phyloP scores from a whole-genome alignment of 192 early-diverging fungal species.

The Coemansia sp. region DNA sequence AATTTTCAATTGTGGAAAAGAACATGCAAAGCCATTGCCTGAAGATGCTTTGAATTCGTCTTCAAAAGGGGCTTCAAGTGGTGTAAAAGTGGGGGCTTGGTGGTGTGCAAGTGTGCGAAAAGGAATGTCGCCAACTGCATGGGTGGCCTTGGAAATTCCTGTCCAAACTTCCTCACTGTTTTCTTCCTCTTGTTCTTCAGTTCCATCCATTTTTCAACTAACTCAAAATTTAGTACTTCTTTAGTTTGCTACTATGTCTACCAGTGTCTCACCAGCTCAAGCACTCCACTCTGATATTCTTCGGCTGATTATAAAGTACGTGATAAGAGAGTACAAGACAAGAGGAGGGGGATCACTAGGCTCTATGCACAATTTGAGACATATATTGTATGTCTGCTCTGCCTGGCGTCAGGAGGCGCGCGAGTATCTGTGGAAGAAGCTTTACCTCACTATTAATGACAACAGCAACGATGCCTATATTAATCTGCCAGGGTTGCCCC shows the following conservation, averaged over 20 bases:
- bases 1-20: too few relatives aligned
- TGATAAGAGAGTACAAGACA: neutral
- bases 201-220: neutral
- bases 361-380: neutral
- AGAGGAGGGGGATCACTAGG: too few relatives aligned
- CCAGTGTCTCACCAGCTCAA: neutral
- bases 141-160: neutral
- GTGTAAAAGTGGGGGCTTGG: too few relatives aligned
- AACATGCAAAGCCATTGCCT: too few relatives aligned
- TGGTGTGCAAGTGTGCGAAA: too few relatives aligned
- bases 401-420: neutral
- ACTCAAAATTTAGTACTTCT: neutral
- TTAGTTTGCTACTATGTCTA: neutral
- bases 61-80: too few relatives aligned
- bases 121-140: neutral
- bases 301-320: neutral
- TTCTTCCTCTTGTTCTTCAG: neutral
- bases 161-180: neutral
- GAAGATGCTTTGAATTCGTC: too few relatives aligned
- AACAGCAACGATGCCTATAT: neutral
- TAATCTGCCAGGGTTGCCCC: too few relatives aligned
- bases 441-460: neutral
- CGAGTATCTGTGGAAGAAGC: neutral
- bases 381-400: neutral
- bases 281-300: neutral